Evolutionary conservation across 2,329 filamentous ascomycete genomes (phyloP), one percentile per base, ranked within the genome.

Genomic region (Basipetospora chlamydospora): DNA sequence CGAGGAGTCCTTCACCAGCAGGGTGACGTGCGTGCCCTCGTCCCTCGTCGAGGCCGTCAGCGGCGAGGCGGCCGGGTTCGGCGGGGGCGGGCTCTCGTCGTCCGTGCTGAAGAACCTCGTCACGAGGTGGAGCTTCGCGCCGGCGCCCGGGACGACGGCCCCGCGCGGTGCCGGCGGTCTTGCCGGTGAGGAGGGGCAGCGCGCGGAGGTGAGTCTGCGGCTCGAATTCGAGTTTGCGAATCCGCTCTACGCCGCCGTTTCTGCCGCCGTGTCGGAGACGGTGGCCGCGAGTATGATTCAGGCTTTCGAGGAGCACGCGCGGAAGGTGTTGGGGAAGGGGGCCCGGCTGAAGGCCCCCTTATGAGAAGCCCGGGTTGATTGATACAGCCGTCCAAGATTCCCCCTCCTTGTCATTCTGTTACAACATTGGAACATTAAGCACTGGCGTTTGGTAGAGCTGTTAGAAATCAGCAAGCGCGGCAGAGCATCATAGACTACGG

Each of bases 271-370:
- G 17, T 84, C 85, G 44, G 80, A 84, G 22, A 85, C 83, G 58
- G 76, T 95, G 43, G 88, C 85, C 2, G 77, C 75, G 4, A 67
- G 81, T 44, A 94, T 98, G 86, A 81, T 96, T 45, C 77, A 83
- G 55, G 88, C 90, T 1, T 98, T 98, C 62, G 87, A 95, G 61
- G 72, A 73, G 57, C 69, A 82, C 50, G 86, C 90, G 5, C 64
- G 63, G 51, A 62, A 70, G 48, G 53, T 84, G 33, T 54, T 71
- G 46, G 60, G 58, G 17, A 26, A 44, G 37, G 29, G 41, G 20
- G 40, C 28, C 18, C 28, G 30, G 18, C 15, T 31, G 17, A 12
- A 28, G 10, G 26, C 34, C 13, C 35, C 15, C 12, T 25, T 42
- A 17, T 37, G 11, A 22, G 16, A 13, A 15, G 4, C 7, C n/a